Percentiles rank a stretch among this genome's conserved stretches.
phyloP scores from a whole-genome alignment of 2,329 filamentous ascomycete species.

The Cyphellophora europaea region DNA sequence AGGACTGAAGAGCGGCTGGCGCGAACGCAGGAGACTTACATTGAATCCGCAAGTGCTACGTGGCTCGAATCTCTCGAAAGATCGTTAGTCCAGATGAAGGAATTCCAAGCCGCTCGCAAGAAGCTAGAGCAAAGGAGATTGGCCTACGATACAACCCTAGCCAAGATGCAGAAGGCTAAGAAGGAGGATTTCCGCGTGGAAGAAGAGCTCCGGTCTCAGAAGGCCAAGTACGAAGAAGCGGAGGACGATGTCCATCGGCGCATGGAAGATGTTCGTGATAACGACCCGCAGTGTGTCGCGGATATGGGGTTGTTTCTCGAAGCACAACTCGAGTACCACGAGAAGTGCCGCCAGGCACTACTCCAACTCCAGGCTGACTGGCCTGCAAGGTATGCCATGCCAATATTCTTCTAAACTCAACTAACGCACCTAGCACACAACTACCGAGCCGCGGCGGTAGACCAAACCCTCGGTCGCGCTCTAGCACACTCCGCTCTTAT shows the following conservation, averaged over 20 bases:
- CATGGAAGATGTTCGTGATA: slow-evolving; percentile 95
- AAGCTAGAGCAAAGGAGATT: slow-evolving; percentile 85
- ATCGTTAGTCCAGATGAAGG: slow-evolving; percentile 89
- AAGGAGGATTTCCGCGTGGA: slow-evolving; percentile 89
- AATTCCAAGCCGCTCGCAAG: slow-evolving; percentile 87
- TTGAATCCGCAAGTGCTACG: slow-evolving; percentile 64
- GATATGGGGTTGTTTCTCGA: slow-evolving; percentile 78
- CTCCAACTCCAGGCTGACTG: slow-evolving; percentile 59
- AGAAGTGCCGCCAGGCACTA: slow-evolving; percentile 79
- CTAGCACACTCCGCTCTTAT: slow-evolving; percentile 56
- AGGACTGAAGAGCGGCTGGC: slow-evolving; percentile 82
- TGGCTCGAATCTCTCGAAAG: slow-evolving; percentile 92
- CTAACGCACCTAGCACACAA: slow-evolving; percentile 12
- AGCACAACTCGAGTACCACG: slow-evolving; percentile 81
- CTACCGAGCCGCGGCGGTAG: slow-evolving; percentile 23
- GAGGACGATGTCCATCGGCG: slow-evolving; percentile 83
- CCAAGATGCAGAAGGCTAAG: slow-evolving; percentile 88
- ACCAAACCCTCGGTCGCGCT: slow-evolving; percentile 45
- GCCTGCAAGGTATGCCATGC: slow-evolving; percentile 54
- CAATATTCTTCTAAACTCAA: too few species aligned
- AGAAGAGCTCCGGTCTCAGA: slow-evolving; percentile 81
- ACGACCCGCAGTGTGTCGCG: slow-evolving; percentile 71
- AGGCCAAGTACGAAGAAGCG: slow-evolving; percentile 92
- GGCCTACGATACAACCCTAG: slow-evolving; percentile 80
- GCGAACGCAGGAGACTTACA: slow-evolving; percentile 74